phyloP scores from a whole-genome alignment of 441 rosid species.

The Caryocar brasiliense region DNA sequence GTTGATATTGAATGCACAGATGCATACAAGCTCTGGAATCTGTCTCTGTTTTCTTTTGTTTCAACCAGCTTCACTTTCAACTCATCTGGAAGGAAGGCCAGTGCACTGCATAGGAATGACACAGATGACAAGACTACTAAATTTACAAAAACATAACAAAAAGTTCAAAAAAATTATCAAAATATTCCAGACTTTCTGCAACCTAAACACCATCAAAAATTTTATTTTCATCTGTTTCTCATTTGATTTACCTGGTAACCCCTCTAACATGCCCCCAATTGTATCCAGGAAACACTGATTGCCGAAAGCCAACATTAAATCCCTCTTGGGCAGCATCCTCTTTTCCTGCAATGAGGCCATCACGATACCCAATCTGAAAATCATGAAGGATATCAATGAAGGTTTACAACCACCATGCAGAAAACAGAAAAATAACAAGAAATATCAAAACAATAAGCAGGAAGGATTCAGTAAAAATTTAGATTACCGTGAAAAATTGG shows the following conservation, averaged over 20 bases:
- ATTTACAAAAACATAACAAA: not conserved
- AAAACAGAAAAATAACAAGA: not conserved
- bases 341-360: constrained; percentile 57
- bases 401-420: not conserved
- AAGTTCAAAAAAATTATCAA: not conserved
- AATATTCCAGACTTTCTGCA: not conserved
- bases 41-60: constrained; percentile 36
- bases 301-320: constrained; percentile 59
- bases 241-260: constrained; percentile 45
- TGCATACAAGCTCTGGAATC: constrained; percentile 33
- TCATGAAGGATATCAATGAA: constrained; percentile 1
- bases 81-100: constrained; percentile 50
- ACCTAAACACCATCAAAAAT: not conserved
- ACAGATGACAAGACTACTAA: not conserved
- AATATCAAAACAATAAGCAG: too few relatives aligned
- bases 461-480: too few relatives aligned
- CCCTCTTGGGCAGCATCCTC: constrained; percentile 65
- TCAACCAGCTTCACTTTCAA: constrained; percentile 38
- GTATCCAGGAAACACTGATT: constrained; percentile 51
- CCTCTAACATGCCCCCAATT: constrained; percentile 73
- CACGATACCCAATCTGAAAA: constrained; percentile 68
- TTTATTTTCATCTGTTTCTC: not conserved
- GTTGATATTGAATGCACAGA: constrained; percentile 43
- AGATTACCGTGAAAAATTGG: constrained; percentile 40
- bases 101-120: constrained; percentile 26